These are phyloP conservation scores for Fusarium sp. DNA, from an alignment of 2,329 filamentous ascomycete species.

Conservation along the genomic window DNA sequence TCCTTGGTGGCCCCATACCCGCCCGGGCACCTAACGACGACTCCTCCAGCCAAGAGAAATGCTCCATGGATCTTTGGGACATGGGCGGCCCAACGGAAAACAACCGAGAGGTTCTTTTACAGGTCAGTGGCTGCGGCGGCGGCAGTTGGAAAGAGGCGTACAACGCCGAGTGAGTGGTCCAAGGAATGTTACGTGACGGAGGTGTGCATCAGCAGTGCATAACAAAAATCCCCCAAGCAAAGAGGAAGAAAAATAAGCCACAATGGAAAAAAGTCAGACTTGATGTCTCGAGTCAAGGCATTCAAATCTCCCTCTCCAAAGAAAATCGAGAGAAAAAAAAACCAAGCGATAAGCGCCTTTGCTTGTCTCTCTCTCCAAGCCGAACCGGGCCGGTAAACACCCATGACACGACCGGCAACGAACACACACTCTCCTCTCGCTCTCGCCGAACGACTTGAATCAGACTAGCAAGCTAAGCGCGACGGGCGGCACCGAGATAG, in stretches of 20 bases:
- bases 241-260: background rate
- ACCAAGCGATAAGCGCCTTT: conserved; percentile 28
- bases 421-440: conserved; percentile 6
- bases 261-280: background rate
- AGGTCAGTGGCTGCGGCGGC: background rate
- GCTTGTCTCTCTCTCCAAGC: background rate
- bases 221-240: background rate
- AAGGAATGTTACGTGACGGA: conserved; percentile 7
- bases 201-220: conserved; percentile 2
- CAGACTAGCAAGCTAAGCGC: conserved; percentile 4
- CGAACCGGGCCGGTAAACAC: conserved; percentile 22
- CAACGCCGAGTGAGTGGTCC: background rate
- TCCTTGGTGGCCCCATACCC: background rate
- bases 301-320: background rate
- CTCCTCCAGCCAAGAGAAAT: background rate
- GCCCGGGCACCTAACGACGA: background rate
- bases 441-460: conserved; percentile 16
- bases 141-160: background rate
- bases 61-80: background rate
- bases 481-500: conserved; percentile 32
- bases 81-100: conserved; percentile 6
- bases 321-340: background rate
- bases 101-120: conserved; percentile 12
- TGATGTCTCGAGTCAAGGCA: background rate
- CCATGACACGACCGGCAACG: conserved; percentile 6